A percentile compares a stretch with the other conserved stretches of the same genome.
These are phyloP conservation scores for Eragrostis tef DNA, from an alignment of 202 grass and related monocot species.

Conservation along the genomic window DNA sequence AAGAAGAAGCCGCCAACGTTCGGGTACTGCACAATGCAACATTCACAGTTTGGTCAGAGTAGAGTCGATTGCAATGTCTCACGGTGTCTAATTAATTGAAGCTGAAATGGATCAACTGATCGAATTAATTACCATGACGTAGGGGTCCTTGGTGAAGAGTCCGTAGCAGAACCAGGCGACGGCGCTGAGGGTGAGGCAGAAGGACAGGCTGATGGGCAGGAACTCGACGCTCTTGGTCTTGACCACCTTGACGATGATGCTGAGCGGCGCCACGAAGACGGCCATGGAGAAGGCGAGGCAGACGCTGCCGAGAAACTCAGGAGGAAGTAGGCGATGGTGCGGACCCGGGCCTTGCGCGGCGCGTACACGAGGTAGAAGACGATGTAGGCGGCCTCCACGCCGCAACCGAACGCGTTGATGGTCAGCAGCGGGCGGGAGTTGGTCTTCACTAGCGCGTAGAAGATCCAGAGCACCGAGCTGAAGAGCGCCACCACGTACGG, in stretches of 20 bases:
- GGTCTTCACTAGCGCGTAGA: conserved; percentile 80
- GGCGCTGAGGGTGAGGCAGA: conserved; percentile 83
- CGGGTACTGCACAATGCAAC: conserved; percentile 58
- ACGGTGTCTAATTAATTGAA: neutral
- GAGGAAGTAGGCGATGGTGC: conserved; percentile 61
- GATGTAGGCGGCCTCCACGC: conserved; percentile 71
- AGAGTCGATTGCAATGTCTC: neutral
- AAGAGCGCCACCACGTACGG: conserved; percentile 90
- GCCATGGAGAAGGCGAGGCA: conserved; percentile 86
- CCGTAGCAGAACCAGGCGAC: conserved; percentile 86
- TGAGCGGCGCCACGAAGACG: conserved; percentile 88
- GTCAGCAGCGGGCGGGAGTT: conserved; percentile 65
- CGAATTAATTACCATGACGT: conserved; percentile 60
- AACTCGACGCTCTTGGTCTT: conserved; percentile 92
- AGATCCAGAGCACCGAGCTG: conserved; percentile 87
- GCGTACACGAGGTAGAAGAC: conserved; percentile 68
- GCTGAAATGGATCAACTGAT: neutral
- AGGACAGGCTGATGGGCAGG: conserved; percentile 76
- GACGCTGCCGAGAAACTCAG: conserved; percentile 78
- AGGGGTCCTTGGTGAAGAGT: conserved; percentile 73
- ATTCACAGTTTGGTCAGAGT: neutral
- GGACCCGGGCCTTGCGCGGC: conserved; percentile 43
- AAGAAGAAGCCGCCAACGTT: conserved; percentile 78
- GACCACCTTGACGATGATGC: conserved; percentile 91
- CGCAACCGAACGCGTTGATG: conserved; percentile 76